Evolutionary conservation across 129 eudicot species (phyloP), one percentile per base, ranked within the genome.

Genomic region (Chrysanthemum lavandulifolium): DNA sequence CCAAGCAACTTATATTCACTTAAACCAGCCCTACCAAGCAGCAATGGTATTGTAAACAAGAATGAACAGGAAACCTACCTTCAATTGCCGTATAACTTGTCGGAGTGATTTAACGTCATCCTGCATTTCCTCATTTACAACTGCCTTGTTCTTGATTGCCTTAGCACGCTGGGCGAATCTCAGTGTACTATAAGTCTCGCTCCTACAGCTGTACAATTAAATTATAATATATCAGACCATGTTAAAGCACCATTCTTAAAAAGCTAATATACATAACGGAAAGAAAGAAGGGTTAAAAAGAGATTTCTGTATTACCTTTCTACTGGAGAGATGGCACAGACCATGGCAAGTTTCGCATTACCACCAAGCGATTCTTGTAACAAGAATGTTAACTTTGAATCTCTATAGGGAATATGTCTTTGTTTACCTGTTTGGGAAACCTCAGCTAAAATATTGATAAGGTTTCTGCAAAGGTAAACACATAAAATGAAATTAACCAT

Each of bases 161-260:
- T 94, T 94, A 11, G 98, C 98, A 74, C 98, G 97, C 53, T 94
- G 97, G 60, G 98, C 97, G 53, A 94, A 94, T 82, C 97, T 87
- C 73, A 94, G 77, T 58, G 98, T 94, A 82, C 98, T 90, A 40
- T 87, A 79, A 49, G 98, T 94, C 86, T 94, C 98, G 70, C 83
- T 94, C 86, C 83, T 87, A 65, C 97, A 90, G 86, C 98, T 94
- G 93, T 82, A 78, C 29, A 48, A 68, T 73, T 49, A 13, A 55
- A 14, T 61, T 78, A 27, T 27, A 61, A 78, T 33, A 14, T 54
- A 68, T 59, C 25, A 57, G 60, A 56, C 58, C 67, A 66, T 23
- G 59, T 50, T 11, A 50, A 61, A 65, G 16, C 8, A 33, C 16
- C 19, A 40, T 47, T 49, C 51, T 47, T 58, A 16, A 29, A 29